Evolutionary conservation across 2,329 filamentous ascomycete genomes (phyloP), one percentile per base, ranked within the genome.

Genomic region (Arthrobotrys sphaeroides): DNA sequence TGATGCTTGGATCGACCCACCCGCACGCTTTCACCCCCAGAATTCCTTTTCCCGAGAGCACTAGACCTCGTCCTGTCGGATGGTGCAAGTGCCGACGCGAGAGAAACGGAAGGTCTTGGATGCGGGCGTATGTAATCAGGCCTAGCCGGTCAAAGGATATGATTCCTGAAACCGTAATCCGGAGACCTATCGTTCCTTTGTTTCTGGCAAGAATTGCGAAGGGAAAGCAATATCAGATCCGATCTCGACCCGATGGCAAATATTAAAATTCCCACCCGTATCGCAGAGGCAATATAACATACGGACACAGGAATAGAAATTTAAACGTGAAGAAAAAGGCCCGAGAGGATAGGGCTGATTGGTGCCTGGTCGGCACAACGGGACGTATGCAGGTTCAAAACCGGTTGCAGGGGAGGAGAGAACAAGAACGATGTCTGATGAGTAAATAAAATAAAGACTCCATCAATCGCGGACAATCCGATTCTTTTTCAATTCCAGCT

Each of bases 1-100:
- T 62, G 70, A 74, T 69, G 64, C 72, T 64, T 67, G 57, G 72
- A 64, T 69, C 72, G 72, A 75, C 72, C 72, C 72, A 73, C 72
- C 64, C 64, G 62, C 68, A 73, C 68, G 26, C 49, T 36, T 51
- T 31, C 16, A 31, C 62, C 45, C 55, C 53, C 55, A 66, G 68
- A 73, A 36, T 47, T 22, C 26, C 64, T 62, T 62, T 55, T 57
- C 33, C 5, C 45, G 36, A 24, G 49, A 24, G 42, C 18, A 55
- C 31, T 55, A 55, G 36, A 5, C 28, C 42, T 59, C 38, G 36
- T 47, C 12, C 12, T 31, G 64, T 49, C 72, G 72, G 72, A 75
- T 68, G 57, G 45, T 69, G 22, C 57, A 69, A 75, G 42, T 69
- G 62, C 72, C 72, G 72, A 75, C 43, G 40, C 45, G 61, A 64